Evolutionary conservation across 495 filamentous ascomycete species (phyloP), one percentile per base, ranked within the genome.

Genomic region (Xylaria bambusicola): DNA sequence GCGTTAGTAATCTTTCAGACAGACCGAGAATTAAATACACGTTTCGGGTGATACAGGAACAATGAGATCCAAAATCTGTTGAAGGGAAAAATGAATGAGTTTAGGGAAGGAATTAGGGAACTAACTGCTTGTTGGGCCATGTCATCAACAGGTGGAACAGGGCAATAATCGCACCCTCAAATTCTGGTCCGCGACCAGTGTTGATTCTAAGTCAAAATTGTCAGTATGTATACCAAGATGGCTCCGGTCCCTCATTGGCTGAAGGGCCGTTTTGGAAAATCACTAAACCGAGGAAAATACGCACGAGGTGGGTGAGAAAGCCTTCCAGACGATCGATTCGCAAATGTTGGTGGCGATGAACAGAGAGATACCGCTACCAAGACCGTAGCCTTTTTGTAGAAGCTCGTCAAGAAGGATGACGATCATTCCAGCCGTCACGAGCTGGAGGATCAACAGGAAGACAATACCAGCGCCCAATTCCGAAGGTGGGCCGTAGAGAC

Each of bases 341-440:
- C 95, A 99, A 79, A 99, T 98, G 84, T 98, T 98, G 81, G 95
- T 99, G 55, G 95, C 95, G 73, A 99, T 99, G 86, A 99, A 99
- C 55, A 99, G 88, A 44, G 92, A 97, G 75, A 99, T 99, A 78
- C 95, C 95, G 73, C 89, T 93, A 72, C 94, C 95, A 56, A 99
- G 87, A 74, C 95, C 95, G 70, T 99, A 99, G 54, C 95, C 94
- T 85, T 99, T 99, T 82, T 98, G 95, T 68, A 99, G 87, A 55
- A 99, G 87, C 82, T 99, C 95, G 71, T 99, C 95, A 60, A 99
- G 89, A 52, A 99, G 90, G 76, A 99, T 97, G 78, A 98, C 95
- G 68, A 99, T 93, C 71, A 99, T 85, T 71, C 95, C 95, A 61
- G 95, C 94, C 63, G 97, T 83, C 65, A 98, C 91, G 57, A 99